phyloP scores from a whole-genome alignment of 176 grass and related monocot genomes.

The Areca catechu region DNA sequence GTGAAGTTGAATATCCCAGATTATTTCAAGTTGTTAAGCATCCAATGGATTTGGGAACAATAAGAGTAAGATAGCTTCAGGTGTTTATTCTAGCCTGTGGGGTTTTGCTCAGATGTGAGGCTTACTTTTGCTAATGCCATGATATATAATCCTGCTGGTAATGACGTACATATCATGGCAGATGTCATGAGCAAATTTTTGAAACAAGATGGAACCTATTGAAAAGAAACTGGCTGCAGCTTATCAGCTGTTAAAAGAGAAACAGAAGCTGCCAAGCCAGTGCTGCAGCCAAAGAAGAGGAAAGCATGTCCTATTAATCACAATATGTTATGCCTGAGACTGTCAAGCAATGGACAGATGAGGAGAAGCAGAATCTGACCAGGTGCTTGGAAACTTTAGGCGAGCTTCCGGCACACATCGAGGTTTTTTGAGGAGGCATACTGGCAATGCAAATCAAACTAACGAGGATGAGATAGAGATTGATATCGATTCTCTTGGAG shows the following conservation, averaged over 20 bases:
- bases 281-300: constrained; percentile 58
- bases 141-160: constrained; percentile 61
- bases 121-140: constrained; percentile 85
- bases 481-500: constrained; percentile 64
- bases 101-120: constrained; percentile 79
- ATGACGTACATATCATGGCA: constrained; percentile 81
- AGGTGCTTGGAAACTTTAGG: constrained; percentile 47
- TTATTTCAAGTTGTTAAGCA: constrained; percentile 79
- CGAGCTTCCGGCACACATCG: constrained; percentile 52
- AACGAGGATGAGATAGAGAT: constrained; percentile 73
- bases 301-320: constrained; percentile 47
- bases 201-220: constrained; percentile 82
- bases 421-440: constrained; percentile 60
- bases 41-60: constrained; percentile 93
- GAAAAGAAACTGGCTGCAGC: constrained; percentile 59
- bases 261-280: constrained; percentile 31
- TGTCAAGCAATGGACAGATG: constrained; percentile 30
- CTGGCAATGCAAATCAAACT: constrained; percentile 35
- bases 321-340: constrained; percentile 21
- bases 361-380: constrained; percentile 60
- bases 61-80: constrained; percentile 49
- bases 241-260: constrained; percentile 34
- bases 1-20: constrained; percentile 76
- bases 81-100: constrained; percentile 47
- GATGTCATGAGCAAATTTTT: constrained; percentile 64